Percentiles rank a stretch among this genome's conserved stretches.
Conservation (phyloP, 2,329 filamentous ascomycete genomes). For the Phoma sp. region DNA sequence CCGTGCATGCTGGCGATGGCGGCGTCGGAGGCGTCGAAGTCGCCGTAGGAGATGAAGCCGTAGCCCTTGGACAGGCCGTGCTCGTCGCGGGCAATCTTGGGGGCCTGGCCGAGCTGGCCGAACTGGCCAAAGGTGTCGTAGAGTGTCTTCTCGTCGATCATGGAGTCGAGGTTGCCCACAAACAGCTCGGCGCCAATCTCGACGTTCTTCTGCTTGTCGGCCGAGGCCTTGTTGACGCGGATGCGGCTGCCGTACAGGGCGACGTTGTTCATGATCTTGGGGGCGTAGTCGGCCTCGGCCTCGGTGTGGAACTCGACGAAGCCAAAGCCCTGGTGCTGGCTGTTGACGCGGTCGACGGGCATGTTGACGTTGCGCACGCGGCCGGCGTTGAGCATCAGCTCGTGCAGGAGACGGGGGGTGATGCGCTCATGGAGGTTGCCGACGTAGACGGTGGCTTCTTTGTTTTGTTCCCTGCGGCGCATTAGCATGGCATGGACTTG, state of each 20-base stretch:
- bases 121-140: slow-evolving; percentile 96
- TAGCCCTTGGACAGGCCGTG: slow-evolving; percentile 90
- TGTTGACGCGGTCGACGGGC: slow-evolving; percentile 96
- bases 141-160: slow-evolving; percentile 94
- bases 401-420: slow-evolving; percentile 88
- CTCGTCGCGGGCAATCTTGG: slow-evolving; percentile 89
- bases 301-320: slow-evolving; percentile 98
- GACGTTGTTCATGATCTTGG: slow-evolving; percentile 95
- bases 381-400: slow-evolving; percentile 97
- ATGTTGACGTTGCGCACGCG: slow-evolving; percentile 98
- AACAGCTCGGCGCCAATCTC: slow-evolving; percentile 98
- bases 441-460: slow-evolving; percentile 96
- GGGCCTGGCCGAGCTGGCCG: slow-evolving; percentile 80
- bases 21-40: slow-evolving; percentile 92
- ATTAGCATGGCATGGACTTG: slow-evolving; percentile 16
- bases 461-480: slow-evolving; percentile 75
- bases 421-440: slow-evolving; percentile 98
- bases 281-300: slow-evolving; percentile 94
- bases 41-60: slow-evolving; percentile 90
- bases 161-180: slow-evolving; percentile 90
- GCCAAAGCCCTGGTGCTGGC: slow-evolving; percentile 95
- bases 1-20: slow-evolving; percentile 93
- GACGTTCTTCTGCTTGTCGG: slow-evolving; percentile 91
- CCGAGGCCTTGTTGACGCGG: slow-evolving; percentile 91
- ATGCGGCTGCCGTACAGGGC: slow-evolving; percentile 93